phyloP scores from a whole-genome alignment of 2,329 filamentous ascomycete species.

The Cercospora sp. region DNA sequence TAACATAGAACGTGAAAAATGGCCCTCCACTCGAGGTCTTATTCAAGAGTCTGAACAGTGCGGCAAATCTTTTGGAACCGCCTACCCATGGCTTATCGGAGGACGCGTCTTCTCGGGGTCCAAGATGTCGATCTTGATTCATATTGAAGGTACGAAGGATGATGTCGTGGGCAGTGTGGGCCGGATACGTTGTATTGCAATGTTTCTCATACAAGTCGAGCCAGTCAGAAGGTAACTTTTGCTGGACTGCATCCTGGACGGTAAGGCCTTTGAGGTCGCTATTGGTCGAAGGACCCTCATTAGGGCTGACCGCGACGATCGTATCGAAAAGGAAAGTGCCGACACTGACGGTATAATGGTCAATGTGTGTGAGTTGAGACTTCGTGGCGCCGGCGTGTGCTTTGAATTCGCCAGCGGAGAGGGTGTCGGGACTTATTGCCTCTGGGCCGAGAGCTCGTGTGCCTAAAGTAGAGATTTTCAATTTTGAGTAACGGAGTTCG shows the following conservation, averaged over 20 bases:
- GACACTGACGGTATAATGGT: constrained; percentile 2
- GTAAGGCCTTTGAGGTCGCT: background rate
- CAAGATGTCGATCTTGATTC: constrained; percentile 2
- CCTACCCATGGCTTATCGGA: background rate
- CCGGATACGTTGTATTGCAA: background rate
- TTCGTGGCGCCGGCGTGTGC: background rate
- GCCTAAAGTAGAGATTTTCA: background rate
- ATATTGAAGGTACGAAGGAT: background rate
- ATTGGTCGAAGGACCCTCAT: background rate
- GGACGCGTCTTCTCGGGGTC: background rate
- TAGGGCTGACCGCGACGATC: background rate
- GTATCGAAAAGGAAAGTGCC: constrained; percentile 7
- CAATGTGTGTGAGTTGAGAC: background rate
- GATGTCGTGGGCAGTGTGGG: background rate
- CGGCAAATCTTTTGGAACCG: background rate
- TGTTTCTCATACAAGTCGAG: background rate
- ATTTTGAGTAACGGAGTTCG: background rate
- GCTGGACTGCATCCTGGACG: constrained; percentile 1
- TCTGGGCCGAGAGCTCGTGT: constrained; percentile 2
- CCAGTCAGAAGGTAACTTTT: constrained; percentile 9
- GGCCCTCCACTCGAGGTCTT: background rate
- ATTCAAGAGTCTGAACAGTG: background rate
- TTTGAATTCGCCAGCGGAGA: constrained; percentile 8
- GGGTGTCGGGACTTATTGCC: constrained; percentile 7
- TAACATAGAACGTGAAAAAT: constrained; percentile 12